Evolutionary conservation across 179 eudicot genomes (phyloP), one percentile per base, ranked within the genome.

Genomic region (Amaranthus tricolor): DNA sequence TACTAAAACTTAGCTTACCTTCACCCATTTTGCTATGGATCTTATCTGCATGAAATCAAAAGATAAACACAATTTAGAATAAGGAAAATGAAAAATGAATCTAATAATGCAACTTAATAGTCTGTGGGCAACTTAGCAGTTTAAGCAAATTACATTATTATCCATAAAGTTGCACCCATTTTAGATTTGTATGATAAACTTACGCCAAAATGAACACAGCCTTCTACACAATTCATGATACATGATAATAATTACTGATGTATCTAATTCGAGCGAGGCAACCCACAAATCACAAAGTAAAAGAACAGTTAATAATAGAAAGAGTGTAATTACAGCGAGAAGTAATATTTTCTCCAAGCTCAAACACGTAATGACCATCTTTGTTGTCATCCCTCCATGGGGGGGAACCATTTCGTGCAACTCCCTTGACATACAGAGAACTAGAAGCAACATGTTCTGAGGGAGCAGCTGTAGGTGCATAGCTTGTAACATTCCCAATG

Each of bases 321-420:
- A 85, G 85, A 86, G 87, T 79, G 89, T 85, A 89, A 78, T 94
- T 94, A 94, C 98, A 94, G 94, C 98, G 97, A 76, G 98, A 85
- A 57, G 98, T 92, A 88, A 94, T 83, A 90, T 86, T 92, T 76
- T 94, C 98, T 81, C 98, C 98, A 83, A 94, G 86, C 85, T 86
- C 97, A 92, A 94, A 94, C 79, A 80, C 84, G 92, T 84, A 94
- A 88, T 94, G 98, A 50, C 98, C 98, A 82, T 94, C 98, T 87
- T 90, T 94, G 86, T 94, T 97, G 82, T 89, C 97, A 65, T 89
- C 90, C 85, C 98, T 87, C 88, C 87, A 74, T 55, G 98, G 98
- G 85, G 98, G 98, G 82, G 98, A 88, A 84, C 83, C 92, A 79
- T 86, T 88, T 78, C 84, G 89, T 82, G 83, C 89, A 74, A 85